Evolutionary conservation across 495 filamentous ascomycete genomes (phyloP), one percentile per base, ranked within the genome.

Genomic region (Aspergillus sparsus): DNA sequence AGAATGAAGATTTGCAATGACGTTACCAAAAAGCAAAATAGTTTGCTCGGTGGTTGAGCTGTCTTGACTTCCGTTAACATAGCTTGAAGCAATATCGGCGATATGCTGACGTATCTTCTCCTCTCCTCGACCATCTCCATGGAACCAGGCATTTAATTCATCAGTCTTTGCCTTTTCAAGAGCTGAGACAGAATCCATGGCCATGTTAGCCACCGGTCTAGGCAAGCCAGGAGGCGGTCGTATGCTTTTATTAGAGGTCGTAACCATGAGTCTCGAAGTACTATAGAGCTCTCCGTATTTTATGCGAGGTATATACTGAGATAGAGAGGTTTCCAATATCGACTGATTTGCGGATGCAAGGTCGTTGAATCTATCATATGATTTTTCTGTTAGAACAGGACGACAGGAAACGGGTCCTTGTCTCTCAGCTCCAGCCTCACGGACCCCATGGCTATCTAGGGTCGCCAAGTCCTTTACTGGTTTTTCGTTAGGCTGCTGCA

Each of bases 81-180:
- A 60, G 18, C 52, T 62, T 5, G 65, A 31, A 13, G 65, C 59
- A 55, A 69, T 61, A 2, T 45, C 46, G 16, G 44, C 39, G 44
- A 72, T 64, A 32, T 68, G 61, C 34, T 58, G 47, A 9, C 63
- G 69, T 42, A 68, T 39, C 10, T 58, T 10, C 4, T 66, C 62
- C 27, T 66, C 50, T n/a, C 63, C 56, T 15, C 61, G 62, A 27
- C 37, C 18, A 49, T 68, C 69, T 16, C 32, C 58, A 37, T 65
- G 67, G 35, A 74, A 74, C 71, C 71, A 74, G 27, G 44, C 18
- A 7, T 69, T 53, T 12, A 68, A 54, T 16, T 66, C 66, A 34
- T 62, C 53, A 15, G 63, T 34, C 56, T 65, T 65, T 10, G 53
- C 52, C 32, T 64, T 27, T 7, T 21, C 41, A 15, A 50, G 3